These are phyloP conservation scores for Laburnicola sp. DNA, from an alignment of 2,329 filamentous ascomycete genomes.

Conservation along the genomic window DNA sequence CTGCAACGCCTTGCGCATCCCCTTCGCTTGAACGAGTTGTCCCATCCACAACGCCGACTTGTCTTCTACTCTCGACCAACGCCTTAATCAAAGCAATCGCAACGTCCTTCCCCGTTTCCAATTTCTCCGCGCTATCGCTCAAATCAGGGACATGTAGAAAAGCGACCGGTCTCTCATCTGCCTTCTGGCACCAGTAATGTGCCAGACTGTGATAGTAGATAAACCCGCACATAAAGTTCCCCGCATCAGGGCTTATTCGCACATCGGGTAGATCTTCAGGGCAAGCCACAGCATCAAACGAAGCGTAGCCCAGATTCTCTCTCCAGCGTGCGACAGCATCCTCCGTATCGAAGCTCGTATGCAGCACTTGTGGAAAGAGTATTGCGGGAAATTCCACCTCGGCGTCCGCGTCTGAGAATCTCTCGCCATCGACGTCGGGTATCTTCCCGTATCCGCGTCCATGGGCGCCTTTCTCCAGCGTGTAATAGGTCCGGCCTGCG, in stretches of 20 bases:
- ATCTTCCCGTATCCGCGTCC: constrained; percentile 35
- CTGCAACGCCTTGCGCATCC: constrained; percentile 1
- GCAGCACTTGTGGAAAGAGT: constrained; percentile 27
- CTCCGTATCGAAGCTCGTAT: constrained; percentile 35
- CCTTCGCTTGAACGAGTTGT: background rate
- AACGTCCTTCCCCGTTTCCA: constrained; percentile 34
- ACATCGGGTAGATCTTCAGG: constrained; percentile 24
- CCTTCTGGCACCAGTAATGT: constrained; percentile 27
- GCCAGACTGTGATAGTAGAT: constrained; percentile 43
- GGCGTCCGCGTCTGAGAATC: constrained; percentile 24
- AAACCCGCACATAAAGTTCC: constrained; percentile 45
- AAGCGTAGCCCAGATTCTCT: constrained; percentile 15
- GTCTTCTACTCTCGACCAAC: constrained; percentile 34
- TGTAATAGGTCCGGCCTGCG: constrained; percentile 39
- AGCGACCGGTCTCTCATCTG: constrained; percentile 33
- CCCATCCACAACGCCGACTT: constrained; percentile 24
- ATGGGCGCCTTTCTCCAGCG: constrained; percentile 38
- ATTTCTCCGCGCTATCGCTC: constrained; percentile 27
- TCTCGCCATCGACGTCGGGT: constrained; percentile 39
- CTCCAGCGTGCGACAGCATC: constrained; percentile 42
- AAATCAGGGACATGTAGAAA: constrained; percentile 45
- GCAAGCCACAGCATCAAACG: background rate
- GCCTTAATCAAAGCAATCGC: constrained; percentile 40
- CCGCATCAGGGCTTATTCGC: constrained; percentile 34
- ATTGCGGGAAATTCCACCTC: constrained; percentile 22